Base-by-base conservation (phyloP, 805 yeast species). In the Babjeviella inositovora region DNA sequence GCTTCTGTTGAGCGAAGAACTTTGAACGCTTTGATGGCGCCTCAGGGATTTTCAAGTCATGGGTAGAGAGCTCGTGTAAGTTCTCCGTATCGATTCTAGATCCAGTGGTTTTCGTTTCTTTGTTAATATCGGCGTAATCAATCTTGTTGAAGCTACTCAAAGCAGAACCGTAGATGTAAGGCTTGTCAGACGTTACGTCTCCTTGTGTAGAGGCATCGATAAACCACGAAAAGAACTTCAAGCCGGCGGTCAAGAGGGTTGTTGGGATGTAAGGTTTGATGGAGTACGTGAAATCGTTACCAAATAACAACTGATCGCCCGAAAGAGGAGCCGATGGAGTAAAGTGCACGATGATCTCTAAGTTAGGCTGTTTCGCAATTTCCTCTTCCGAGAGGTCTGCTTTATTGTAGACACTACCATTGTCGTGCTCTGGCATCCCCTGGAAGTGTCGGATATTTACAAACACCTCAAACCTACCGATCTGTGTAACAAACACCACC, bases 191-290 rank as follows among this genome's bases (percentile, higher is more conserved):
- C 34, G 67, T 68, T 4, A 68, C 43, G 34, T 74, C 81, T 4
- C 74, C 77, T 15, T 57, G 62, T 7, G 71, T 66, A 12, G 74
- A 64, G n/a, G 73, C 71, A 38, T 70, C 76, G 21, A 74, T 61
- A 30, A 58, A 52, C 52, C 61, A 51, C 21, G 60, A 59, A 50
- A 71, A 73, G 16, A 70, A 44, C 28, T 57, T 55, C 32, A 68
- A 48, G 0, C 77, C 81, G 0, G 61, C 49, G 2, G 54, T 32
- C 20, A 56, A 34, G 14, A 55, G 30, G 2, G 65, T 41, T 4
- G 67, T 52, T 14, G 55, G 50, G 4, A 69, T 68, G 39, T 52
- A 52, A 3, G 84, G 84, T 15, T 57, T 47, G 15, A 74, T 59
- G 0, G 79, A 71, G n/a, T 50, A 38, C 7, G 58, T 64, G 38